Evolutionary conservation across 192 early-diverging fungal species (phyloP), one percentile per base, ranked within the genome.

Genomic region (Phlyctochytrium bullatum): DNA sequence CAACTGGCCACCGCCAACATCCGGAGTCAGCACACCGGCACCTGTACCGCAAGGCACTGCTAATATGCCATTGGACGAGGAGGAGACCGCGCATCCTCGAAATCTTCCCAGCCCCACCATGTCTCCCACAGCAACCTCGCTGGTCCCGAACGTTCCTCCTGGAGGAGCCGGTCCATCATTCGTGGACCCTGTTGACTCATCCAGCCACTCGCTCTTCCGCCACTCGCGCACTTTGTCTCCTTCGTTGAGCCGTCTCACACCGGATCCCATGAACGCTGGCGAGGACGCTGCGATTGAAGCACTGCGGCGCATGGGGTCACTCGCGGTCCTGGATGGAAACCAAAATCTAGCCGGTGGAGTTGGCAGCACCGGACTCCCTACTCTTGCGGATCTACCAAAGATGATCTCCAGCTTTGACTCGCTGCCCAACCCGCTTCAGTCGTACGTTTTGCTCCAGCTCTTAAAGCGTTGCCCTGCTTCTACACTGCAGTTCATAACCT

Each of bases 401-500:
- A 78, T 94, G 30, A 72, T 96, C 57, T 67, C 79, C 14, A 88
- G 91, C 6, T 98, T 90, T 80, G 93, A 94, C 78, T 77, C 82
- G 23, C 76, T 95, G 25, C 88, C 95, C 0, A 57, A 83, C 0
- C 76, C 79, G 31, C 77, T 94, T 74, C 91, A 97, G 76, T 87
- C 90, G 6, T 97, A 94, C 58, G 76, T 96, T 64, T 83, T 98
- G 35, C 89, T 93, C 66, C 90, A 98, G 64, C 76, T 99, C 20
- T 82, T 99, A 34, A 86, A 90, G 25, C 86, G 93, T 20, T 93
- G 88, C 24, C 86, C 91, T 4, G 85, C 89, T 1, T 79, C 88
- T 1, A 89, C 90, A 1, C 84, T 99, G 61, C 94, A 97, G 77
- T 94, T 94, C 79, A 89, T 95, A n/a, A 88, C 89, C 59, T 87